These are phyloP conservation scores for Epithemia pelagica DNA, from an alignment of 108 stramenopile species.

Conservation along the genomic window DNA sequence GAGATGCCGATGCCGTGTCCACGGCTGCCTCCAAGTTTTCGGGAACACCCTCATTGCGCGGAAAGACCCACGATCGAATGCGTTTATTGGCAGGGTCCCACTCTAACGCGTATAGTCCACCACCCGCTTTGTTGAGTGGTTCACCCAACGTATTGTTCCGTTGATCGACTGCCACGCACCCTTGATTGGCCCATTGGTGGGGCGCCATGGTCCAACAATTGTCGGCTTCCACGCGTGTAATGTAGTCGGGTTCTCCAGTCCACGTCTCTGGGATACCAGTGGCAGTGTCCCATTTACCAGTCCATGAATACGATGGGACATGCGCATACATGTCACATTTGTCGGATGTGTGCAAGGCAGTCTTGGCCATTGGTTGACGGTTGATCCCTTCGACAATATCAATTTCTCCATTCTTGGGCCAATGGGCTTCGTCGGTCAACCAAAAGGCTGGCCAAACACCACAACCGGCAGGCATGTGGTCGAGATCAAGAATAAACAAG, in stretches of 20 bases:
- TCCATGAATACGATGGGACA: conserved; percentile 49
- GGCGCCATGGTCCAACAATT: conserved; percentile 74
- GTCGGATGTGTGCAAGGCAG: conserved; percentile 74
- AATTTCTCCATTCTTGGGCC: conserved; percentile 85
- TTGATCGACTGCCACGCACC: conserved; percentile 66
- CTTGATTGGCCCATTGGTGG: conserved; percentile 89
- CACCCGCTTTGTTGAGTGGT: conserved; percentile 69
- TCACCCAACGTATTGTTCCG: conserved; percentile 61
- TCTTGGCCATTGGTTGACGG: conserved; percentile 69
- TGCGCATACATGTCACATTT: conserved; percentile 77
- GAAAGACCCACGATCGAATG: conserved; percentile 85
- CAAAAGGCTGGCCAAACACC: conserved; percentile 90
- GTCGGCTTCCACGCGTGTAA: conserved; percentile 31
- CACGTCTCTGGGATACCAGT: conserved; percentile 66
- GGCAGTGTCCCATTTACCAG: conserved; percentile 70
- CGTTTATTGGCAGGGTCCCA: conserved; percentile 66
- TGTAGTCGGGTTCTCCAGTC: conserved; percentile 43
- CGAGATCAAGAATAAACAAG: conserved; percentile 67
- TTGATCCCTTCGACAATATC: conserved; percentile 89
- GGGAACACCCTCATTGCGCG: conserved; percentile 36
- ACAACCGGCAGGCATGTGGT: conserved; percentile 82
- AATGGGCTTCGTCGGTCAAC: conserved; percentile 74
- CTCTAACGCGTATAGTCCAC: conserved; percentile 78
- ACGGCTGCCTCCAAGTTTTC: conserved; percentile 38
- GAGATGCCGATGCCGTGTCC: conserved; percentile 23